Conservation (phyloP, 2,329 filamentous ascomycete genomes). For the Periconia sp. region DNA sequence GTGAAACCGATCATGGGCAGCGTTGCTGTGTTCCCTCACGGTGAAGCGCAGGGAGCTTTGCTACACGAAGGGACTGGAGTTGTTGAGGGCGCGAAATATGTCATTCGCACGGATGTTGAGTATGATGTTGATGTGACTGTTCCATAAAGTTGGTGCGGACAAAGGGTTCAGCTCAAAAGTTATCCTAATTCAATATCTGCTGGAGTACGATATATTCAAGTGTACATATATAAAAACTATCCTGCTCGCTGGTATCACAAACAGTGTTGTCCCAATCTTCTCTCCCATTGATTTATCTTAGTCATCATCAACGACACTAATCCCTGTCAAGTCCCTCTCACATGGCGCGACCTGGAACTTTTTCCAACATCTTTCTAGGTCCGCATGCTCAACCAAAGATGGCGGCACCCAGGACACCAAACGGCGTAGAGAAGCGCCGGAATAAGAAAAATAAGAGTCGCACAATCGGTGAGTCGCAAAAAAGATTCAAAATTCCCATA, state of each 20-base stretch:
- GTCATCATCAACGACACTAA: conserved; percentile 1
- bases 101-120: conserved; percentile 71
- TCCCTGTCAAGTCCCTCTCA: conserved; percentile 11
- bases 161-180: neutral
- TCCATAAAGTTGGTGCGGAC: neutral
- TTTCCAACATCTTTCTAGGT: conserved; percentile 9
- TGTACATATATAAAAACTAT: no score
- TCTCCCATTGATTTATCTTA: neutral
- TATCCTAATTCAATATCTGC: neutral
- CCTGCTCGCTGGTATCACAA: no score
- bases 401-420: conserved; percentile 22
- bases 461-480: conserved; percentile 24
- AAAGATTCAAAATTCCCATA: neutral
- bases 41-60: conserved; percentile 65
- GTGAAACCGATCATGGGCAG: conserved; percentile 69
- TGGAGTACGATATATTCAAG: no score
- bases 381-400: conserved; percentile 16
- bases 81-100: conserved; percentile 66
- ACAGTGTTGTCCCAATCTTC: no score
- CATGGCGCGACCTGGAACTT: conserved; percentile 26
- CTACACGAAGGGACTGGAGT: conserved; percentile 73
- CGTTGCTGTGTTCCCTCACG: conserved; percentile 70
- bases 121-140: conserved; percentile 59
- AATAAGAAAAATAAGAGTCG: conserved; percentile 35
- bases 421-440: conserved; percentile 20